phyloP scores from a whole-genome alignment of 257 asterid species.

The Primulina eburnea region DNA sequence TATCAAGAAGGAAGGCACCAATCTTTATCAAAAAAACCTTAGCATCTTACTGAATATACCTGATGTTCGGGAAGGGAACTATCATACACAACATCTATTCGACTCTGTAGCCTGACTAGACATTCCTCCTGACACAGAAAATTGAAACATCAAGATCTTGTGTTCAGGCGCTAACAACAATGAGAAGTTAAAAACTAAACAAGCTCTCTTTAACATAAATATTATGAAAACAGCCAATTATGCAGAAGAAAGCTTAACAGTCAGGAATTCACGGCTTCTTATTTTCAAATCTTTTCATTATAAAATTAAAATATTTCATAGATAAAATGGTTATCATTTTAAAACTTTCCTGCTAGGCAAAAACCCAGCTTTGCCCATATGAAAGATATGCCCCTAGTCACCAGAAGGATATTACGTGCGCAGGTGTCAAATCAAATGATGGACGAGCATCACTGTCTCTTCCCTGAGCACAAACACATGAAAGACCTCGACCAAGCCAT shows the following conservation, averaged over 20 bases:
- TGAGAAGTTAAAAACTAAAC: conserved; percentile 2
- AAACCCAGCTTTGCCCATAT: neutral
- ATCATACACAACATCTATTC: conserved; percentile 81
- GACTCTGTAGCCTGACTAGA: conserved; percentile 73
- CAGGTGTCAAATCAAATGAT: conserved; percentile 87
- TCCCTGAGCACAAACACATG: conserved; percentile 96
- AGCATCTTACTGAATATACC: conserved; percentile 44
- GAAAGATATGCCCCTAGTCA: conserved; percentile 5
- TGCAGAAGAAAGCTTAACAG: neutral
- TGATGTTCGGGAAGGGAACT: conserved; percentile 78
- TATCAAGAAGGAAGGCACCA: conserved; percentile 13
- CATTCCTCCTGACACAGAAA: conserved; percentile 75
- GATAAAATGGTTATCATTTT: neutral
- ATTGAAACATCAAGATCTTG: conserved; percentile 27
- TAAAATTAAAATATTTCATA: too few relatives aligned
- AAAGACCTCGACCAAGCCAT: conserved; percentile 96
- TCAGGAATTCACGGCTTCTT: neutral
- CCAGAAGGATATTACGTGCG: conserved; percentile 54
- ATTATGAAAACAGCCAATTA: neutral
- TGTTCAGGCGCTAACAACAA: conserved; percentile 12
- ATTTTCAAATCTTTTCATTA: too few relatives aligned
- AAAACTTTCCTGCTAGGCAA: neutral
- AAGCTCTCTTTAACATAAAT: neutral
- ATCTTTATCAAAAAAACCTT: neutral
- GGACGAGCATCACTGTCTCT: conserved; percentile 88